Evolutionary conservation across 2,329 filamentous ascomycete genomes (phyloP).

Genomic region (Pseudogymnoascus sp.): DNA sequence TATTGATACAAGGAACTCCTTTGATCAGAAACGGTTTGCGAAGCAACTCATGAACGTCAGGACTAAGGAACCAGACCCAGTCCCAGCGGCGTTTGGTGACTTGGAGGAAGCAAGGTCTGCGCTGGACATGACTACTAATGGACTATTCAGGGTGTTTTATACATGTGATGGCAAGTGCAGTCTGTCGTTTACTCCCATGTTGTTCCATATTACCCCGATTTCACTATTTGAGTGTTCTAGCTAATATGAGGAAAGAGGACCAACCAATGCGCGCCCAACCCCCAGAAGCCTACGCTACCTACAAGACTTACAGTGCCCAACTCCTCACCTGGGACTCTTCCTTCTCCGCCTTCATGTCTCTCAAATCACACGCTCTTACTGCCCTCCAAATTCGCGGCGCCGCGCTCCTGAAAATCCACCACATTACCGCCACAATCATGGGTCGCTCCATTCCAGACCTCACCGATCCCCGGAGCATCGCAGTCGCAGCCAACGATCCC

Average conservation of each 20-base stretch:
- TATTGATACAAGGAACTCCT: slow-evolving; percentile 19
- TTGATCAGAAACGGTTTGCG: slow-evolving; percentile 18
- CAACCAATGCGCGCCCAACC: slow-evolving; percentile 18
- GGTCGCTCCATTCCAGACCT: background rate
- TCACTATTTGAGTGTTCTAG: background rate
- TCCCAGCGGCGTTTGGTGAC: slow-evolving; percentile 16
- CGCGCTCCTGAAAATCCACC: slow-evolving; percentile 25
- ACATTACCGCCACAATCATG: slow-evolving; percentile 21
- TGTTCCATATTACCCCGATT: background rate
- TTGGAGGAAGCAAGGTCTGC: slow-evolving; percentile 20
- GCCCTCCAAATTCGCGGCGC: slow-evolving; percentile 24
- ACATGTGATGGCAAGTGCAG: slow-evolving; percentile 15
- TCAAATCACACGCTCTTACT: slow-evolving; percentile 16
- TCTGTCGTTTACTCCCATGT: background rate
- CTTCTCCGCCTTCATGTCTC: slow-evolving; percentile 24
- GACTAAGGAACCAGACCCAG: background rate
- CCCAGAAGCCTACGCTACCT: slow-evolving; percentile 12
- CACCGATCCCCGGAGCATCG: background rate
- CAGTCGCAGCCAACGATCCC: background rate
- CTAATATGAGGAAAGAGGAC: background rate
- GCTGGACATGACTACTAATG: slow-evolving; percentile 20
- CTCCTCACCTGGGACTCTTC: background rate
- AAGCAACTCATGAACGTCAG: slow-evolving; percentile 15
- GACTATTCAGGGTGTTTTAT: slow-evolving; percentile 22
- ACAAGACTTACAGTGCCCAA: slow-evolving; percentile 13